phyloP scores from a whole-genome alignment of 306 rosid genomes.

The Macrotyloma uniflorum region DNA sequence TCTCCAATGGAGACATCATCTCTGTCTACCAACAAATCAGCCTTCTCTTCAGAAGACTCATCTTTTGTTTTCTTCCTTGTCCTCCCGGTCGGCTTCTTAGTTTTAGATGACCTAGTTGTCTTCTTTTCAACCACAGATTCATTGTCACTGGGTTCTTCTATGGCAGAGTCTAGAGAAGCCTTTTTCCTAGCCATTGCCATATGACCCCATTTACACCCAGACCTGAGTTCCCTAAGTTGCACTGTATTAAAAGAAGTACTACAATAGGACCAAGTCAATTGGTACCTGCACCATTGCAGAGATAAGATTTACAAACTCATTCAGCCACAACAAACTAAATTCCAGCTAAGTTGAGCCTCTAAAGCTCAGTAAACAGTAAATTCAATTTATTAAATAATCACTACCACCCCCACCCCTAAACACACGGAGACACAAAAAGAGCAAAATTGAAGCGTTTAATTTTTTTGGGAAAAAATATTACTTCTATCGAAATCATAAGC shows the following conservation, averaged over 20 bases:
- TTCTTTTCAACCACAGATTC: constrained; percentile 63
- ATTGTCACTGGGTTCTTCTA: constrained; percentile 54
- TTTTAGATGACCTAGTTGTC: constrained; percentile 55
- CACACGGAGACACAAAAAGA: neutral
- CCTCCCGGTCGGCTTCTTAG: constrained; percentile 40
- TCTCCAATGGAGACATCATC: constrained; percentile 51
- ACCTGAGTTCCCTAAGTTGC: constrained; percentile 54
- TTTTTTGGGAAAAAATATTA: neutral
- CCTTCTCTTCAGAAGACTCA: constrained; percentile 43
- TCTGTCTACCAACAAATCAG: constrained; percentile 42
- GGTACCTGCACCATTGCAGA: constrained; percentile 60
- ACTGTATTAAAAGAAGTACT: constrained; percentile 45
- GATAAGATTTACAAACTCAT: constrained; percentile 27
- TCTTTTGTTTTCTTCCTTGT: constrained; percentile 56
- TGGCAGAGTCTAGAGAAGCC: constrained; percentile 46
- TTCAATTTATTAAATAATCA: neutral
- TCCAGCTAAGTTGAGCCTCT: neutral
- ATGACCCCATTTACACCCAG: constrained; percentile 56
- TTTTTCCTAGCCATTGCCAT: constrained; percentile 71
- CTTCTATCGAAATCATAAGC: neutral
- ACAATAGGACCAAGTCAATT: constrained; percentile 45
- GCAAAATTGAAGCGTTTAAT: neutral
- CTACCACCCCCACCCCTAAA: neutral
- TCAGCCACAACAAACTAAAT: constrained; percentile 33
- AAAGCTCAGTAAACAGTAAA: neutral